These are phyloP conservation scores for Acrasis kona DNA, from an alignment of 78 protist genomes.

Conservation along the genomic window DNA sequence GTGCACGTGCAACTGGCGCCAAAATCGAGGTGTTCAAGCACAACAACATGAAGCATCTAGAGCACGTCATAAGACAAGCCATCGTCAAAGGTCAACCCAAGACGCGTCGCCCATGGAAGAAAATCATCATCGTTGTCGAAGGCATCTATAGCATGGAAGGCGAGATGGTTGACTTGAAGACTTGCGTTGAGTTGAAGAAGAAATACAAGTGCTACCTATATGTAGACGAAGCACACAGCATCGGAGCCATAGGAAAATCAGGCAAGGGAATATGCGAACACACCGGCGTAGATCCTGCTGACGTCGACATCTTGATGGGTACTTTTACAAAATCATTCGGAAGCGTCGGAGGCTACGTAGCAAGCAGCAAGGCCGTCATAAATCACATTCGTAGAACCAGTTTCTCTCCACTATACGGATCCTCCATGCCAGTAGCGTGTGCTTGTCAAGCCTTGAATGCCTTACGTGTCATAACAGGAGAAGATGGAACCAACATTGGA, in stretches of 20 bases:
- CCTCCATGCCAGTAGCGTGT: slow-evolving; percentile 14
- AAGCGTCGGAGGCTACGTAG: slow-evolving; percentile 91
- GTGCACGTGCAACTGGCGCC: slow-evolving; percentile 79
- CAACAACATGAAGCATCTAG: slow-evolving; percentile 80
- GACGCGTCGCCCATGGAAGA: slow-evolving; percentile 80
- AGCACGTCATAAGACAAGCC: slow-evolving; percentile 49
- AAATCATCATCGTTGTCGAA: slow-evolving; percentile 89
- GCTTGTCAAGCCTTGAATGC: slow-evolving; percentile 39
- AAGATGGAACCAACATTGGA: slow-evolving; percentile 12
- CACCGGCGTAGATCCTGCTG: slow-evolving; percentile 55
- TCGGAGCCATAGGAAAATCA: slow-evolving; percentile 92
- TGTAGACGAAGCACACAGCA: slow-evolving; percentile 98
- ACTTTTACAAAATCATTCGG: slow-evolving; percentile 98
- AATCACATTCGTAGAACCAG: neutral
- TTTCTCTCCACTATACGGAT: neutral
- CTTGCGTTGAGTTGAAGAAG: slow-evolving; percentile 79
- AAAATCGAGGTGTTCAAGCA: slow-evolving; percentile 78
- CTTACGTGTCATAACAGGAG: neutral
- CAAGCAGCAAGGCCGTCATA: slow-evolving; percentile 27
- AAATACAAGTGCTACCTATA: slow-evolving; percentile 84
- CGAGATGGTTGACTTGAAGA: slow-evolving; percentile 53
- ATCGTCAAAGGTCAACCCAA: slow-evolving; percentile 83
- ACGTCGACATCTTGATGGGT: slow-evolving; percentile 98
- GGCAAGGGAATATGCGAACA: slow-evolving; percentile 93
- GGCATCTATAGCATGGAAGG: slow-evolving; percentile 98